Evolutionary conservation across 495 filamentous ascomycete species (phyloP), one percentile per base, ranked within the genome.

Genomic region (Collariella sp.): DNA sequence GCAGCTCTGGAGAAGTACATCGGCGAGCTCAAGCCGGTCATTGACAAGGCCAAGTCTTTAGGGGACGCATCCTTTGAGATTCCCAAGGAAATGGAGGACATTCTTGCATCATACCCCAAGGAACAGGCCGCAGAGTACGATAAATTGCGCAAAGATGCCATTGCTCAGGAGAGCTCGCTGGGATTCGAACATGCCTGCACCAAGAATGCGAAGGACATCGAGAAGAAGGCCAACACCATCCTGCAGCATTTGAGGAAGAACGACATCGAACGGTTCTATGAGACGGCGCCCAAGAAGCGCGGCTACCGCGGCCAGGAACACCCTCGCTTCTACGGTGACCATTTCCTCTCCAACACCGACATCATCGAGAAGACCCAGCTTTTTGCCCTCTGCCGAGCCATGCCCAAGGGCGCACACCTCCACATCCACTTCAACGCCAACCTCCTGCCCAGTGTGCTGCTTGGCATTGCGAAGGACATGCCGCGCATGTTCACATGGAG

Each of bases 371-470:
- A 70, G 38, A 78, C 77, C 3, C 47, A 59, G 46, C 54, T 81
- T 33, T 68, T 76, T 38, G 59, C 62, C 20, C 62, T 74, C 9
- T 69, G 71, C 34, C 67, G 61, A 19, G 42, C 50, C 54, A 71
- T 79, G 70, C 78, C 78, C 35, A 81, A 81, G 51, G 78, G 76
- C 24, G 70, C 74, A 22, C 78, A 81, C 54, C 68, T 81, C 9
- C 78, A 81, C 62, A 71, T 79, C 31, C 78, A 81, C 56, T 81
- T 79, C 64, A 81, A 81, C 62, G 72, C 78, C 40, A 77, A 75
- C 38, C 70, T 81, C 2, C 65, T 70, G 3, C 74, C 76, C 26
- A 48, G 62, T 6, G 72, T 79, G 22, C 65, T 81, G 26, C 67
- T 81, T 41, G 63, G 68, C 46, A 73, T 76, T 56, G 78, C 77